These are phyloP conservation scores for Fomitopsis pulvina DNA, from an alignment of 768 basidiomycete species.

Conservation along the genomic window DNA sequence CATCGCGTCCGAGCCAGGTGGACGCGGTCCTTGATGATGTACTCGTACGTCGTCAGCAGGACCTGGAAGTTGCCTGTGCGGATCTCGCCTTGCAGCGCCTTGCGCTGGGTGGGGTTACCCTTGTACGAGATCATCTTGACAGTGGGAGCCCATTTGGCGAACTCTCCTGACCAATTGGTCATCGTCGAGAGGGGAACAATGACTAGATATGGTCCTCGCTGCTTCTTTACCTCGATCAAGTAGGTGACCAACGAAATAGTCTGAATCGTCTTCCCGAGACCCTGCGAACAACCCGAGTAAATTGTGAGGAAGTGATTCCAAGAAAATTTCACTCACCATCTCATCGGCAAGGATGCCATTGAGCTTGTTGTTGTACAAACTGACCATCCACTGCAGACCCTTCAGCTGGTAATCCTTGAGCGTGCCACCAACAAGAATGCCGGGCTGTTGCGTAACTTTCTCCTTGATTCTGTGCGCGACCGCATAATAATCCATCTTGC, in stretches of 20 bases:
- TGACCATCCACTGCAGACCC: constrained; percentile 98
- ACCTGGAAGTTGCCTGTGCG: constrained; percentile 85
- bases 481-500: constrained; percentile 92
- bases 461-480: constrained; percentile 92
- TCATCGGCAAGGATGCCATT: constrained; percentile 95
- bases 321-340: constrained; percentile 48
- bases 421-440: constrained; percentile 76
- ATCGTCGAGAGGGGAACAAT: constrained; percentile 94
- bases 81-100: constrained; percentile 70
- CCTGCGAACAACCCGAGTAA: constrained; percentile 35
- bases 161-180: constrained; percentile 96
- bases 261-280: constrained; percentile 94
- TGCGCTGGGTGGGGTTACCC: constrained; percentile 81
- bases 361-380: constrained; percentile 91
- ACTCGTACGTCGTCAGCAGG: constrained; percentile 91
- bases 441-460: constrained; percentile 68
- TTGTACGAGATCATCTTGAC: constrained; percentile 84
- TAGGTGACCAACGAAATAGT: constrained; percentile 94
- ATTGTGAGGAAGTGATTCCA: constrained; percentile 11
- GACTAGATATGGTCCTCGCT: constrained; percentile 92
- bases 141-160: constrained; percentile 92
- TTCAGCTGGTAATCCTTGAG: constrained; percentile 94
- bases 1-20: constrained; percentile 86
- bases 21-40: constrained; percentile 96
- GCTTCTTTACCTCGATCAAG: constrained; percentile 85